phyloP scores from a whole-genome alignment of 768 basidiomycete species.

The Fibroporia radiculosa region DNA sequence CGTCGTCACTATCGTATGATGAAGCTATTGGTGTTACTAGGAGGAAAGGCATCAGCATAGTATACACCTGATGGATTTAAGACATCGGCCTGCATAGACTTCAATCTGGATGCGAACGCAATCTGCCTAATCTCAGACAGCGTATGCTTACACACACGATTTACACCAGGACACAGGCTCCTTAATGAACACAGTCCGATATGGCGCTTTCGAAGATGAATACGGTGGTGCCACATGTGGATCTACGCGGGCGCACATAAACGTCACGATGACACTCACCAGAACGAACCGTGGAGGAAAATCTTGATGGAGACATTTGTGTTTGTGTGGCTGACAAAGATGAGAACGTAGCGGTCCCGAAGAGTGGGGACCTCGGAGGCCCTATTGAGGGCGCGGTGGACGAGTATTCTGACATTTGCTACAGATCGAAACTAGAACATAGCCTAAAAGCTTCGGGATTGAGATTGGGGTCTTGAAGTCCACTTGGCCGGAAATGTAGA shows the following conservation, averaged over 20 bases:
- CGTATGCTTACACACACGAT: not conserved
- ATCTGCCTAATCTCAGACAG: too few species aligned
- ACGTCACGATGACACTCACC: conserved; percentile 28
- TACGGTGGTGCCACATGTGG: conserved; percentile 39
- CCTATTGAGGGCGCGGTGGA: conserved; percentile 21
- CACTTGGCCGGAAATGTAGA: too few species aligned
- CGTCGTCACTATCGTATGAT: conserved; percentile 37
- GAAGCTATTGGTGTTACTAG: conserved; percentile 40
- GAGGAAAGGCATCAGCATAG: not conserved
- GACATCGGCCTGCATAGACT: too few species aligned
- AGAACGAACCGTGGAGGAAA: conserved; percentile 47
- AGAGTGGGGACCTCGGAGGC: conserved; percentile 49
- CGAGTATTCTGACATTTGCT: conserved; percentile 32
- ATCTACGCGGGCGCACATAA: conserved; percentile 41
- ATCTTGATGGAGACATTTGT: conserved; percentile 52
- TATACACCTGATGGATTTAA: not conserved
- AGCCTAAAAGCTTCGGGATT: not conserved
- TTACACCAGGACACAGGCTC: too few species aligned
- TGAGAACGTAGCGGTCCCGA: conserved; percentile 53
- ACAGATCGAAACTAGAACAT: too few species aligned
- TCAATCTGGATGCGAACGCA: too few species aligned
- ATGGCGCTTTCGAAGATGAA: too few species aligned
- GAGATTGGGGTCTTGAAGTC: not conserved
- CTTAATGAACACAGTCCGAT: too few species aligned
- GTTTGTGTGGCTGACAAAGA: conserved; percentile 44